These are phyloP conservation scores for Suhomyces faveliae DNA, from an alignment of 805 yeast genomes.

Conservation along the genomic window DNA sequence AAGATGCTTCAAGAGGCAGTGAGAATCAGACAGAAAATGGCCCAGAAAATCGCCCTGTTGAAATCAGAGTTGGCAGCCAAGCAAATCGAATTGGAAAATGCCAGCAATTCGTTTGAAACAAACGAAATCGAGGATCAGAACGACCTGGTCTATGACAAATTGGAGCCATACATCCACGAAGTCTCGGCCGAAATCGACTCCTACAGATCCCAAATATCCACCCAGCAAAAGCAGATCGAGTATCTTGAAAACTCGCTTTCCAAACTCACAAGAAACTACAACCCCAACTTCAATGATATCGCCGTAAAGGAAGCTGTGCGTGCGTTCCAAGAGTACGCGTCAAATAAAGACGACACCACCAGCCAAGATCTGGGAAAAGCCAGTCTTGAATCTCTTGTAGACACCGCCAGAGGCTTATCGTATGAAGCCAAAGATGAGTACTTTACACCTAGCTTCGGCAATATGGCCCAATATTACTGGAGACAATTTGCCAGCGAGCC, in stretches of 20 bases:
- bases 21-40: slow-evolving; percentile 14
- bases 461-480: slow-evolving; percentile 26
- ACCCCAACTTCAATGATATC: slow-evolving; percentile 81
- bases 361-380: not conserved
- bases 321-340: slow-evolving; percentile 47
- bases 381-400: slow-evolving; percentile 4
- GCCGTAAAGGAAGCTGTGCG: slow-evolving; percentile 77
- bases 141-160: slow-evolving; percentile 15
- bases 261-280: slow-evolving; percentile 57
- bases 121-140: not conserved
- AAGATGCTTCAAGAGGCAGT: slow-evolving; percentile 24
- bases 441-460: slow-evolving; percentile 19
- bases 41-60: slow-evolving; percentile 7
- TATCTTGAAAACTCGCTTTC: slow-evolving; percentile 48
- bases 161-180: slow-evolving; percentile 16
- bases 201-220: slow-evolving; percentile 6
- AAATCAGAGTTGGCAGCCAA: slow-evolving; percentile 6
- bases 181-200: slow-evolving; percentile 6
- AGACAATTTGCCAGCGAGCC: not conserved
- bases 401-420: slow-evolving; percentile 2
- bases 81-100: not conserved
- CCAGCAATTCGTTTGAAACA: not conserved
- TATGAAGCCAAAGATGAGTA: not conserved
- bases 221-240: slow-evolving; percentile 19
- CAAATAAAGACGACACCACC: slow-evolving; percentile 30